Evolutionary conservation across 2,329 filamentous ascomycete genomes (phyloP).

Genomic region (Sphaerulina musiva): DNA sequence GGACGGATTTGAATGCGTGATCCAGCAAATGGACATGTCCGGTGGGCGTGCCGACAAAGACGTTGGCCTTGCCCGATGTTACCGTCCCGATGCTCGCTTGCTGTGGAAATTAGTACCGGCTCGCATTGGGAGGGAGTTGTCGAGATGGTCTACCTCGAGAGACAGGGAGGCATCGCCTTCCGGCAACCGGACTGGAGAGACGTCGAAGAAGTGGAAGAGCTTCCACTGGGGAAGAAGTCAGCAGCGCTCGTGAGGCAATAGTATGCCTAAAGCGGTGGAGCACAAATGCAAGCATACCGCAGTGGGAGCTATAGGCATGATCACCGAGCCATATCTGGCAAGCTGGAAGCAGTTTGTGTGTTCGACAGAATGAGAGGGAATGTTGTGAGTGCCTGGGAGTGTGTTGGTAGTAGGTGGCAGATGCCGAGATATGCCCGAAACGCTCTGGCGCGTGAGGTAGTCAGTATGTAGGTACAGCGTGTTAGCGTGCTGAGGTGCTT

Average conservation of each 20-base stretch:
- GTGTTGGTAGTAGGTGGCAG: conserved; percentile 1
- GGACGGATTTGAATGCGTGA: conserved; percentile 76
- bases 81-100: conserved; percentile 68
- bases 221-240: conserved; percentile 65
- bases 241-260: neutral
- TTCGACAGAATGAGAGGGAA: neutral
- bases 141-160: conserved; percentile 27
- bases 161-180: conserved; percentile 64
- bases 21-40: conserved; percentile 84
- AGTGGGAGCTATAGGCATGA: conserved; percentile 25
- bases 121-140: neutral
- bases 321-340: conserved; percentile 24
- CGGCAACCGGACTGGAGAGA: conserved; percentile 70
- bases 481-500: neutral
- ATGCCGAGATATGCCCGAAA: neutral
- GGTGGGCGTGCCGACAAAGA: conserved; percentile 82
- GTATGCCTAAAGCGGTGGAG: neutral
- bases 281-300: conserved; percentile 22
- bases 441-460: neutral
- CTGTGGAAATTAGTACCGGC: conserved; percentile 31
- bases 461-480: neutral
- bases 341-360: neutral
- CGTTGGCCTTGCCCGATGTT: conserved; percentile 77
- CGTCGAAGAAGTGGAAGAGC: conserved; percentile 99
- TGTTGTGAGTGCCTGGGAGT: neutral